Base-by-base conservation (phyloP, 148 eudicot genomes). In the Agrostemma githago region DNA sequence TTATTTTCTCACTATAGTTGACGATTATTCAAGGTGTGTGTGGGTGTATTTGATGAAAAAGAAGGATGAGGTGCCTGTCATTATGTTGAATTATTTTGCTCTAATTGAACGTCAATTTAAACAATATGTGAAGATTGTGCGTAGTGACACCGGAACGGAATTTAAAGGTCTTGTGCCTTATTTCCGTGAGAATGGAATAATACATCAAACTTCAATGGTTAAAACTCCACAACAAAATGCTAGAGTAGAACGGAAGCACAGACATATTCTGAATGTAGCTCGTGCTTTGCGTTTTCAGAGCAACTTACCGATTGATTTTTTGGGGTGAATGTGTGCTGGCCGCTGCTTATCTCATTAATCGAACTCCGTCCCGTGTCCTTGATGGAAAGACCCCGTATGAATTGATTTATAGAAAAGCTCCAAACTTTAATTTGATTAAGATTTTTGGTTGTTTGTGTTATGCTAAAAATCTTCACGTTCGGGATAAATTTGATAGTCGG, bases 171-270 rank as follows among this genome's bases (percentile, higher is more conserved):
- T 68, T 34, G 1, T n/a, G 0, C 3, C 17, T 12, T 46, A 68
- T 44, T 68, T 68, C 19, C 2, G 7, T 0, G 58, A 19, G 3
- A 17, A 9, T 17, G 59, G 40, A 7, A 68, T 68, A 46, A 6
- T 68, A 2, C 34, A 44, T 19, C 72, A 68, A 19, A 48, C 39
- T 7, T 6, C 72, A 5, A 16, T 48, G n/a, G 54, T 67, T 0
- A 9, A 48, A 2, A 67, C 68, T 2, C 57, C 68, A 34, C 71
- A 67, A 67, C 34, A 67, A 44, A 67, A 67, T n/a, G 71, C 20
- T 5, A 2, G 54, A 41, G 54, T 67, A 42, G 71, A 67, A n/a
- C 16, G 71, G 1, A 67, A 67, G 43, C 54, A 67, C 5, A 26
- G 37, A 3, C 71, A 67, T 6, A 67, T 67, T 19, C 17, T 67